Conservation (phyloP, 1,139 yeast genomes). For the Saccharomycopsis hybrid region DNA sequence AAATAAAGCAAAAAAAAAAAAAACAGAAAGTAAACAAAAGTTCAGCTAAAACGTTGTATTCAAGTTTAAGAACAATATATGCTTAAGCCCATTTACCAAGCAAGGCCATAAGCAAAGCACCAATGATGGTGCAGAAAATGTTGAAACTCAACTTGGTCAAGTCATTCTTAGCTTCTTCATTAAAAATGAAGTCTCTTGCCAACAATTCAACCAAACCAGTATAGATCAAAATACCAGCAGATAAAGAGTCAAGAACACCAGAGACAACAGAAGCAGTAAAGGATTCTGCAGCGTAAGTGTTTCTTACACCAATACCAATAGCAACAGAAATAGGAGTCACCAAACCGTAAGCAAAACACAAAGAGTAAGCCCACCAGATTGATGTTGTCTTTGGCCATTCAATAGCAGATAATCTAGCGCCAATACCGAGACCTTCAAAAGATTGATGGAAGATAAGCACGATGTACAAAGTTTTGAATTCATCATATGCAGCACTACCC, state of each 20-base stretch:
- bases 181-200: constrained; percentile 81
- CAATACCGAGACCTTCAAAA: constrained; percentile 90
- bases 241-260: constrained; percentile 77
- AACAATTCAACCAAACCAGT: constrained; percentile 82
- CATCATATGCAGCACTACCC: constrained; percentile 64
- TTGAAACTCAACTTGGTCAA: constrained; percentile 31
- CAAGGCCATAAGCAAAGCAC: constrained; percentile 73
- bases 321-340: constrained; percentile 83
- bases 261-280: constrained; percentile 60
- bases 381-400: constrained; percentile 50
- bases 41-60: no score
- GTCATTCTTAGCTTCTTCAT: constrained; percentile 47
- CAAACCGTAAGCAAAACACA: constrained; percentile 56
- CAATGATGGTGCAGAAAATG: constrained; percentile 41
- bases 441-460: constrained; percentile 86
- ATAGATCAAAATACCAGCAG: constrained; percentile 80
- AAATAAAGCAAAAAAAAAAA: no score
- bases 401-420: constrained; percentile 73
- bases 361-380: constrained; percentile 47
- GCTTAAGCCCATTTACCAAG: constrained; percentile 71
- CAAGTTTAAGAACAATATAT: no score
- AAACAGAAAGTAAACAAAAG: no score
- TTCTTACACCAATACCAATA: constrained; percentile 78
- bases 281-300: constrained; percentile 59
- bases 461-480: constrained; percentile 67